Evolutionary conservation across 192 early-diverging fungal genomes (phyloP).

Genomic region (Hyaloraphidium curvatum): DNA sequence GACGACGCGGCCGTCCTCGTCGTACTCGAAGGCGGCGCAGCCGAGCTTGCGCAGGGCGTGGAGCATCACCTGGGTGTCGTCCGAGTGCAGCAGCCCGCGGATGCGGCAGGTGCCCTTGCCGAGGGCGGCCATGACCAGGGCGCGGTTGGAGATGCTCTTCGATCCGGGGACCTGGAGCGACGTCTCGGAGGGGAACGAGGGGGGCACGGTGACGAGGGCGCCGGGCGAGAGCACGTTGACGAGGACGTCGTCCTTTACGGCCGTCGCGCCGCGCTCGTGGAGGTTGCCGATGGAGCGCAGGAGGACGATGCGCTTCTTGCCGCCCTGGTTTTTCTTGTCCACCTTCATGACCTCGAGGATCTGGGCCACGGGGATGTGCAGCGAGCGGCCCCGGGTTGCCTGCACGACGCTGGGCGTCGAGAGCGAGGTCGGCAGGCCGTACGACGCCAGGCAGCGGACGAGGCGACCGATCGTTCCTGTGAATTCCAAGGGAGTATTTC

Average conservation of each 20-base stretch:
- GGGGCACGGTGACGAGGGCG: neutral
- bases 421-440: conserved; percentile 70
- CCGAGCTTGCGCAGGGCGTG: conserved; percentile 73
- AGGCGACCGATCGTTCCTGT: conserved; percentile 66
- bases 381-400: conserved; percentile 33
- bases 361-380: conserved; percentile 50
- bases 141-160: conserved; percentile 96
- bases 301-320: conserved; percentile 78
- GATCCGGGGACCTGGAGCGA: conserved; percentile 67
- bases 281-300: conserved; percentile 68
- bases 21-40: conserved; percentile 72
- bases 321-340: conserved; percentile 91
- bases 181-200: too few species aligned
- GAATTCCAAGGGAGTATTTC: too few species aligned
- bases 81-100: conserved; percentile 77
- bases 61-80: conserved; percentile 96
- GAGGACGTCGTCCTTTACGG: conserved; percentile 70
- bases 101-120: conserved; percentile 62
- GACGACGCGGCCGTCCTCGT: conserved; percentile 77
- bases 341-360: conserved; percentile 81
- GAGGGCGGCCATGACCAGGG: conserved; percentile 74
- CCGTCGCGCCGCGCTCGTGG: conserved; percentile 57
- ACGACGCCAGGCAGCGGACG: conserved; percentile 58
- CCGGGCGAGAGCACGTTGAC: conserved; percentile 60
- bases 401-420: conserved; percentile 55